Base-by-base conservation (phyloP, 1,284 basidiomycete genomes). In the Cutaneotrichosporon daszewskae region DNA sequence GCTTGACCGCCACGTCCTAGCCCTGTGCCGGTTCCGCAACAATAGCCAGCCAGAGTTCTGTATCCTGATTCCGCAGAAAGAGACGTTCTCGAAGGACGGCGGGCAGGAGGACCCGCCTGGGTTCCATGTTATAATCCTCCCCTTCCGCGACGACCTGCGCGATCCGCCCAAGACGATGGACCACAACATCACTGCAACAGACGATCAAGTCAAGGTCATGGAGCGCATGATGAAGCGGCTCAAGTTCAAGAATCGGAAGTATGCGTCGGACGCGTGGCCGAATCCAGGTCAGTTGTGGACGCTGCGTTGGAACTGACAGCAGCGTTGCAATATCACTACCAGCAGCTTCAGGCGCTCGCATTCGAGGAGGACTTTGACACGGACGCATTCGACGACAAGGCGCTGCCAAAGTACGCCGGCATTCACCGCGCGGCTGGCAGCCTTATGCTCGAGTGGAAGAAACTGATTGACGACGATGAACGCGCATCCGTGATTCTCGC, bases 61-160 rank as follows among this genome's bases (percentile, higher is more conserved):
- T 49, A 84, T 86, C 0, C 72, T 98, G 45, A 70, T 97, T 17
- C 92, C 94, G 10, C 90, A 94, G 77, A 86, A 81, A 51, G 88
- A 94, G 67, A 78, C 78, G 25, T 72, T 76, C 26, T 81, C 84
- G 37, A 80, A 83, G 32, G 79, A 77, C 8, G 87, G 86, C 1
- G 84, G 65, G 3, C 78, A 88, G 77, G 76, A 78, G 31, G 81
- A 85, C 40, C 88, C 94, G 17, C 82, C 87, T 1, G 95, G 95
- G 1, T 87, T 98, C 66, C 88, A 97, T 70, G 75, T 97, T 40
- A 85, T 96, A 48, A 82, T 84, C 10, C 70, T 97, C 19, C 92
- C 94, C 0, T 99, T 86, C 62, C 85, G 87, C 7, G 94, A 99
- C 62, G 95, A 98, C 60, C 84, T 98, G 37, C 82, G 94, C 35